Conservation (phyloP, 2,329 filamentous ascomycete genomes). For the Fusarium tricinctum region DNA sequence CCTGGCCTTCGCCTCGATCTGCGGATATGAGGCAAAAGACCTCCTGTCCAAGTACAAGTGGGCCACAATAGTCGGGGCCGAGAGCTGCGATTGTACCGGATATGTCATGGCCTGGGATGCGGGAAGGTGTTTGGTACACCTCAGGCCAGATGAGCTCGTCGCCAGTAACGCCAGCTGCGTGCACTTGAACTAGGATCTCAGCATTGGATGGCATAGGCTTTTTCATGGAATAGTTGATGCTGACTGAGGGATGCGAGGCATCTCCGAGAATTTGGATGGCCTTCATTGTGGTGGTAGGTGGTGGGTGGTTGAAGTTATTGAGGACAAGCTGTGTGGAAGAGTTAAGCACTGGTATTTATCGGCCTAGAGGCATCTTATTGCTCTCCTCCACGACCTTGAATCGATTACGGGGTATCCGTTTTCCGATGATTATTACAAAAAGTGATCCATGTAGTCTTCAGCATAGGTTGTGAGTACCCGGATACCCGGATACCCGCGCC, state of each 20-base stretch:
- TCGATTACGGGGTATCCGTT: neutral
- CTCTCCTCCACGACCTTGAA: accelerated
- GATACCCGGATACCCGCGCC: conserved; percentile 9
- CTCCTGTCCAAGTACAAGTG: neutral
- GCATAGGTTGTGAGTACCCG: neutral
- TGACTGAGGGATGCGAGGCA: conserved; percentile 36
- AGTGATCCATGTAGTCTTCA: too few relatives aligned
- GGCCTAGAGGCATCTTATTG: neutral
- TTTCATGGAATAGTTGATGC: conserved; percentile 27
- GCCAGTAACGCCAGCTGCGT: conserved; percentile 54
- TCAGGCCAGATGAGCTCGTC: conserved; percentile 55
- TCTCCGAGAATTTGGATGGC: conserved; percentile 52
- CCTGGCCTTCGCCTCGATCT: conserved; percentile 9
- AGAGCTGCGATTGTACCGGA: conserved; percentile 52
- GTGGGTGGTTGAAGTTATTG: accelerated
- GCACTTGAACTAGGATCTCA: conserved; percentile 51
- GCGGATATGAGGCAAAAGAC: conserved; percentile 9
- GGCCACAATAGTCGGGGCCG: conserved; percentile 9
- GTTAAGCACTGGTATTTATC: neutral
- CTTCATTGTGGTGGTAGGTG: conserved; percentile 47
- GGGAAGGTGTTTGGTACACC: conserved; percentile 47
- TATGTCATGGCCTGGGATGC: conserved; percentile 56
- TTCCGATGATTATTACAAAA: neutral
- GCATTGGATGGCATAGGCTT: conserved; percentile 30
- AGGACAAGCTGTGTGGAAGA: too few relatives aligned